Conservation (phyloP, 1,139 yeast species). For the Yamadazyma siamensis region DNA sequence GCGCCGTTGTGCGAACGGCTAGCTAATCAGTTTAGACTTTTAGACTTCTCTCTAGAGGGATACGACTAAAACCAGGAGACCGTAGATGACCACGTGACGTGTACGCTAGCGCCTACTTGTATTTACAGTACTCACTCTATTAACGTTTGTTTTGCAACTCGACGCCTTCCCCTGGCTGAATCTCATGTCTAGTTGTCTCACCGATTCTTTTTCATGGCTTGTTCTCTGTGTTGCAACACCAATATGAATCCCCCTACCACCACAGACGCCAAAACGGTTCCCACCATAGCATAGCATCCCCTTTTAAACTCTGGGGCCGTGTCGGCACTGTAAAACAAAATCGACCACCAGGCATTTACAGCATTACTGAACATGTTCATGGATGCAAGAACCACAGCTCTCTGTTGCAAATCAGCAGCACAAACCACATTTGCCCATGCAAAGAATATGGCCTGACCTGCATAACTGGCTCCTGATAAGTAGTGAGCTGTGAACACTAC, state of each 20-base stretch:
- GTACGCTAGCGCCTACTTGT: no score
- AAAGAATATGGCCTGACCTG: slow-evolving; percentile 57
- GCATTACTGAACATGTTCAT: slow-evolving; percentile 65
- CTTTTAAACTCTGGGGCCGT: slow-evolving; percentile 48
- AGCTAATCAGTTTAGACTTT: no score
- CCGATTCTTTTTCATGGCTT: no score
- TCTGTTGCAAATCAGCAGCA: slow-evolving; percentile 50
- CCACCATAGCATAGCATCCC: slow-evolving; percentile 57
- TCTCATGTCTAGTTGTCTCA: no score
- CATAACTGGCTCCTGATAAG: slow-evolving; percentile 49
- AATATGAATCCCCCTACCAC: slow-evolving; percentile 20
- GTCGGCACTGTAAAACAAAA: slow-evolving; percentile 48
- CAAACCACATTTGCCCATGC: slow-evolving; percentile 62
- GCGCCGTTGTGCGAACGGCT: no score
- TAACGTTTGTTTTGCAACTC: no score
- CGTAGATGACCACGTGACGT: no score
- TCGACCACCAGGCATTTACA: slow-evolving; percentile 63
- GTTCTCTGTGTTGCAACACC: no score
- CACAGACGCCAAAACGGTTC: slow-evolving; percentile 36
- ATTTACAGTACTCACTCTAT: no score
- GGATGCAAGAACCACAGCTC: slow-evolving; percentile 57
- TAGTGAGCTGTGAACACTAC: slow-evolving; percentile 54
- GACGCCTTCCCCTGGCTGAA: no score
- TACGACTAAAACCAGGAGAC: no score
- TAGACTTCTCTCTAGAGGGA: no score